Evolutionary conservation across 2,329 filamentous ascomycete genomes (phyloP).

Genomic region (Botrytis elliptica): DNA sequence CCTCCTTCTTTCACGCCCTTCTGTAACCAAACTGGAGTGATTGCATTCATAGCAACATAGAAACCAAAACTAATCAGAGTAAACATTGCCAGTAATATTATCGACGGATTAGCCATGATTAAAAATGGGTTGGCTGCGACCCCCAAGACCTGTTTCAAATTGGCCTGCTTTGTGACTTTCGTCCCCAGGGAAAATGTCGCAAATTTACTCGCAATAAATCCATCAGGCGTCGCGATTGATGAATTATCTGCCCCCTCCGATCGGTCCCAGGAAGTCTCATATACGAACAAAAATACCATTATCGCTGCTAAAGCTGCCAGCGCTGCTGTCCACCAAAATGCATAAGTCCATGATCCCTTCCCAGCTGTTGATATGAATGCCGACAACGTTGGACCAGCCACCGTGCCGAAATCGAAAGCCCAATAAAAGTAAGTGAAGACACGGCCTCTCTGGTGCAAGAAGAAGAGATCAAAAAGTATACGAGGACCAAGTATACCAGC

Average conservation of each 20-base stretch:
- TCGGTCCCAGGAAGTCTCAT: conserved; percentile 44
- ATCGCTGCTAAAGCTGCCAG: conserved; percentile 40
- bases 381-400: conserved; percentile 42
- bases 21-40: conserved; percentile 41
- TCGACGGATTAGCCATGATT: conserved; percentile 40
- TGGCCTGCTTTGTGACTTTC: conserved; percentile 21
- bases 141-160: conserved; percentile 15
- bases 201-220: conserved; percentile 29
- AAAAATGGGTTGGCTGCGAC: conserved; percentile 33
- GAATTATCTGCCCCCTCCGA: conserved; percentile 28
- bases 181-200: conserved; percentile 26
- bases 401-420: conserved; percentile 41
- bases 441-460: conserved; percentile 44
- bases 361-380: conserved; percentile 42
- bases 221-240: conserved; percentile 22
- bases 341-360: conserved; percentile 40
- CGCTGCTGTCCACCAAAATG: conserved; percentile 46
- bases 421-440: conserved; percentile 43
- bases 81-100: conserved; percentile 42
- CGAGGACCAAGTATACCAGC: conserved; percentile 43
- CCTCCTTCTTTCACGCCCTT: conserved; percentile 41
- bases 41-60: conserved; percentile 30
- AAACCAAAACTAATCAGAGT: conserved; percentile 31
- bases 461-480: conserved; percentile 46
- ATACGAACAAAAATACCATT: conserved; percentile 41